Evolutionary conservation across 1,139 yeast species (phyloP).

Genomic region (Meyerozyma carpophila): DNA sequence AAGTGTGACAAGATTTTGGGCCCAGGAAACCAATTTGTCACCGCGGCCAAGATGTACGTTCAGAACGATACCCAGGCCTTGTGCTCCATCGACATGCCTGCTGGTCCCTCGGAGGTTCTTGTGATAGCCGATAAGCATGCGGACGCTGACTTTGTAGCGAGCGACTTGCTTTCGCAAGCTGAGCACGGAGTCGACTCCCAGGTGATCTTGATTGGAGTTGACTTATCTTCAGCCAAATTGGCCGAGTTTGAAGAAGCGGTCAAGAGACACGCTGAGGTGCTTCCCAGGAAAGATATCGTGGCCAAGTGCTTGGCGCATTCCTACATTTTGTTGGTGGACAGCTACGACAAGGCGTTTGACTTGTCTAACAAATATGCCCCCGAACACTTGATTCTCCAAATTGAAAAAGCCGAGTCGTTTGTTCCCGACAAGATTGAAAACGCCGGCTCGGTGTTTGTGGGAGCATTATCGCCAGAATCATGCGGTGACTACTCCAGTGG

Average conservation of each 20-base stretch:
- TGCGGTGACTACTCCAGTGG: slow-evolving; percentile 98
- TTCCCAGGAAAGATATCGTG: slow-evolving; percentile 92
- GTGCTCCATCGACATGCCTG: slow-evolving; percentile 98
- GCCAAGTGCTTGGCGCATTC: slow-evolving; percentile 91
- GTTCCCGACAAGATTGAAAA: slow-evolving; percentile 72
- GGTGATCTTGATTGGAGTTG: slow-evolving; percentile 85
- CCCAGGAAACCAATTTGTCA: slow-evolving; percentile 98
- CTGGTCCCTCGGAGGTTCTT: slow-evolving; percentile 97
- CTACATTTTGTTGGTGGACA: slow-evolving; percentile 62
- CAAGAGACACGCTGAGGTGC: slow-evolving; percentile 71
- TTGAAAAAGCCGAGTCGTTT: slow-evolving; percentile 66
- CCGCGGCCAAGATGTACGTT: slow-evolving; percentile 98
- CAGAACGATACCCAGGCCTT: slow-evolving; percentile 93
- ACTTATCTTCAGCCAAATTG: slow-evolving; percentile 54
- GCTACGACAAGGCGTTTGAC: slow-evolving; percentile 71
- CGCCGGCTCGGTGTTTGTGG: slow-evolving; percentile 96
- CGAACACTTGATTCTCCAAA: slow-evolving; percentile 91
- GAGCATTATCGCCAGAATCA: slow-evolving; percentile 93
- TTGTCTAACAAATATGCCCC: slow-evolving; percentile 93
- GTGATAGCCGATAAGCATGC: slow-evolving; percentile 85
- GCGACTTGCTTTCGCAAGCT: slow-evolving; percentile 93
- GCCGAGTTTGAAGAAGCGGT: slow-evolving; percentile 74
- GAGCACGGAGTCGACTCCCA: slow-evolving; percentile 99
- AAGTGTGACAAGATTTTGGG: slow-evolving; percentile 97
- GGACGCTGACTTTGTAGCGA: slow-evolving; percentile 93